These are phyloP conservation scores for Zygosaccharomyces pseudorouxii DNA, from an alignment of 805 yeast species.

Conservation along the genomic window DNA sequence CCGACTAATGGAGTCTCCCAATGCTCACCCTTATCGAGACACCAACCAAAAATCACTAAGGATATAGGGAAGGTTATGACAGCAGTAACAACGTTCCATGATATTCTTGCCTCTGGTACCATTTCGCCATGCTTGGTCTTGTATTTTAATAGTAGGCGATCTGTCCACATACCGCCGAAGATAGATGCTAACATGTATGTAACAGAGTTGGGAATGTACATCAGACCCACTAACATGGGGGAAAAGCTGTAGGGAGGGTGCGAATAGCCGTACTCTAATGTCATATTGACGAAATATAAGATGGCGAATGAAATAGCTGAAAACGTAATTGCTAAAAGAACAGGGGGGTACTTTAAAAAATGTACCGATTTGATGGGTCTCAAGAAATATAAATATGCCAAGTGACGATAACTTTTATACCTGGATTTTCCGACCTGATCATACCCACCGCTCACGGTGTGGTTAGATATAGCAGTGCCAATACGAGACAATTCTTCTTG, in stretches of 20 bases:
- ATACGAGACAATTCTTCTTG: slow-evolving; percentile 24
- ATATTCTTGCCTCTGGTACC: slow-evolving; percentile 74
- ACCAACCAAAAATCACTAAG: slow-evolving; percentile 77
- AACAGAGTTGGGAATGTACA: slow-evolving; percentile 79
- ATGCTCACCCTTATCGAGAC: slow-evolving; percentile 55
- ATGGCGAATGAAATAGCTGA: slow-evolving; percentile 70
- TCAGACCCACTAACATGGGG: slow-evolving; percentile 61
- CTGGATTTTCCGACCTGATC: not conserved
- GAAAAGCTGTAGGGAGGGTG: slow-evolving; percentile 65
- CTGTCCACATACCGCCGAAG: slow-evolving; percentile 80
- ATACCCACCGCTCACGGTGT: not conserved
- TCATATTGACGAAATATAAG: slow-evolving; percentile 68
- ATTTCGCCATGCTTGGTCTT: slow-evolving; percentile 57
- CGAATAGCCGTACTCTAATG: slow-evolving; percentile 60
- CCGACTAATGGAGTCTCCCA: slow-evolving; percentile 84
- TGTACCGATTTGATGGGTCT: slow-evolving; percentile 60
- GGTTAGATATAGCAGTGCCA: slow-evolving; percentile 11
- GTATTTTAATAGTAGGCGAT: slow-evolving; percentile 50
- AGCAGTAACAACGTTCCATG: slow-evolving; percentile 67
- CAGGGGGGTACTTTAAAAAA: slow-evolving; percentile 70
- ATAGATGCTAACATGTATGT: slow-evolving; percentile 71
- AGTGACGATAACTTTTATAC: slow-evolving; percentile 21
- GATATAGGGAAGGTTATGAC: slow-evolving; percentile 59
- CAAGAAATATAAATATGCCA: slow-evolving; percentile 45
- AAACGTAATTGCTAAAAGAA: slow-evolving; percentile 56